Evolutionary conservation across 2,329 filamentous ascomycete genomes (phyloP), one percentile per base, ranked within the genome.

Genomic region (Penicillium olsonii): DNA sequence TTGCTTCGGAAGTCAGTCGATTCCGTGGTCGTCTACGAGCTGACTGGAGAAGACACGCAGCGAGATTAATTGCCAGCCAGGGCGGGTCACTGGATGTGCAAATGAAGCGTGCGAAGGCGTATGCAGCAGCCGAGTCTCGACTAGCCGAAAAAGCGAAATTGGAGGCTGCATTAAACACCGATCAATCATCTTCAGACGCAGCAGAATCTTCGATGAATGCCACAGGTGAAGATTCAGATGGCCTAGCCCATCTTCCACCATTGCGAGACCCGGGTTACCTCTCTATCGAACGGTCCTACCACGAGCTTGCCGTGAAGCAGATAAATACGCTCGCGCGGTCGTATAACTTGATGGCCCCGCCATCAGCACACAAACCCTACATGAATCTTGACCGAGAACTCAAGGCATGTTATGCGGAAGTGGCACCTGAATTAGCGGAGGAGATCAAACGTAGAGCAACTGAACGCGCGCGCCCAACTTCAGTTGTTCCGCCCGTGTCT

Each of bases 291-390:
- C 73, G 75, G 3, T 78, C 85, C 6, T 97, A 95, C 72, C 84
- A 92, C 67, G 82, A 81, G 33, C 79, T 94, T 5, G 83, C 89
- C 5, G 81, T 99, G 56, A 80, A 82, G 39, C 84, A 89, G 48
- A 82, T 97, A 48, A 97, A 97, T 70, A 71, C 74, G 24, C 78
- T 95, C 41, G 87, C 90, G 7, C 83, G 94, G 20, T 88, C 88
- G 12, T 99, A 99, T 76, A 97, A 97, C 62, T 82, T 97, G 3
- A 92, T 95, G 84, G 92, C 94, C 0, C 94, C 94, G 0, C 87
- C 90, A 46, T 79, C 96, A 2, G 92, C 92, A 2, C 95, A 94
- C 72, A 96, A 96, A 69, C 90, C 92, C 0, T 97, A 97, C 69
- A 91, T 90, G 65, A 85, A 80, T 2, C 82, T 97, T 7, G 83